Percentiles rank a stretch among this genome's conserved stretches.
These are phyloP conservation scores for Gossypioides kirkii DNA, from an alignment of 345 rosid genomes.

Conservation along the genomic window DNA sequence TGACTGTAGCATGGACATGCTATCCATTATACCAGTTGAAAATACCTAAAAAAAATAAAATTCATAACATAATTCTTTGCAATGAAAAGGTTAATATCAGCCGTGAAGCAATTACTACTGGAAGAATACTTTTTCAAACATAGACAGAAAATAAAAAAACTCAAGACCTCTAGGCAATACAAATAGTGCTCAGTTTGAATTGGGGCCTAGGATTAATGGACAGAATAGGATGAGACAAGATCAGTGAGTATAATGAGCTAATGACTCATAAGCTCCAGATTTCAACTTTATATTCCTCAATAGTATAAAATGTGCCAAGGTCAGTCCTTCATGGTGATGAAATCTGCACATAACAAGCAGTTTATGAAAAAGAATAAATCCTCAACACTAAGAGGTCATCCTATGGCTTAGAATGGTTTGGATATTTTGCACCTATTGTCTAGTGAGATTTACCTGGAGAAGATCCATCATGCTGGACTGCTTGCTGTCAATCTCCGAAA, in stretches of 20 bases:
- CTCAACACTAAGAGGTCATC: not conserved
- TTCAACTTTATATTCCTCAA: not conserved
- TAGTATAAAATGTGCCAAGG: not conserved
- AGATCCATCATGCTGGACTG: conserved; percentile 67
- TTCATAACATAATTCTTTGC: not conserved
- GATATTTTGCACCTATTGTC: not conserved
- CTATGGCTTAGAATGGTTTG: not conserved
- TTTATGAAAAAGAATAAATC: conserved; percentile 2
- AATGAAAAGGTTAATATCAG: not conserved
- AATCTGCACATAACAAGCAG: not conserved
- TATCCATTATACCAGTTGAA: conserved; percentile 58
- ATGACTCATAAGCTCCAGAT: not conserved
- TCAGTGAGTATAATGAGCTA: not conserved
- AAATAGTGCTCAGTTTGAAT: not conserved
- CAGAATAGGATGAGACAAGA: not conserved
- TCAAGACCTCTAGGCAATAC: not conserved
- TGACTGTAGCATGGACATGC: conserved; percentile 59
- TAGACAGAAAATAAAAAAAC: not conserved
- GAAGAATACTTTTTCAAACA: not conserved
- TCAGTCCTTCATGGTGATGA: not conserved
- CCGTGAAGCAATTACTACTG: not conserved
- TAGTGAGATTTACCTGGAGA: conserved; percentile 55
- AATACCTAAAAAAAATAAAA: conserved; percentile 44
- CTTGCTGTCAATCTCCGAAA: conserved; percentile 67
- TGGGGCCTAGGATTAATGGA: no score